phyloP scores from a whole-genome alignment of 2,329 filamentous ascomycete species.

The Sporothrix brasiliensis region DNA sequence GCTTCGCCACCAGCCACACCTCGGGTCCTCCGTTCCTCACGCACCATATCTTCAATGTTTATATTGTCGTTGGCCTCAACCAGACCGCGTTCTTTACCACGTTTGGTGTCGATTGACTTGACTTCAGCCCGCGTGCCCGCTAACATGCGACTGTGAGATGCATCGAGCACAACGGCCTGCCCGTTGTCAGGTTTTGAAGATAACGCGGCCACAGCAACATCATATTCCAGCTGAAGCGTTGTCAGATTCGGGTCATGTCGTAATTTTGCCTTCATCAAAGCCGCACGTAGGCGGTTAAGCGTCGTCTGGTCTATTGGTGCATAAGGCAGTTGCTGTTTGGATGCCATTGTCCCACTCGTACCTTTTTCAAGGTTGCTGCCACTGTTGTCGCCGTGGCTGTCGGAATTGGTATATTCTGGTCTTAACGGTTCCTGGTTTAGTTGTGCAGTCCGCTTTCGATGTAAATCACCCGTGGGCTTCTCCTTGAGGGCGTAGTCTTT shows the following conservation, averaged over 20 bases:
- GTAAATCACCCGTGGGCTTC: constrained; percentile 85
- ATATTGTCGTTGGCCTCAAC: constrained; percentile 95
- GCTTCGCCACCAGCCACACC: constrained; percentile 79
- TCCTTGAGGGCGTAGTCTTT: constrained; percentile 81
- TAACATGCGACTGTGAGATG: constrained; percentile 88
- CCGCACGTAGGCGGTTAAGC: constrained; percentile 86
- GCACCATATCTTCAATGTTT: constrained; percentile 94
- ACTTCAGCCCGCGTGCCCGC: constrained; percentile 75
- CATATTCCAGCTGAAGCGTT: constrained; percentile 81
- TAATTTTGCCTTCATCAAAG: constrained; percentile 94
- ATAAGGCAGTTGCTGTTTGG: constrained; percentile 36
- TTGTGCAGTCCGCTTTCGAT: constrained; percentile 63
- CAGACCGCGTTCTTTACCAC: constrained; percentile 79
- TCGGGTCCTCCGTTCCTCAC: constrained; percentile 85
- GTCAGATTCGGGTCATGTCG: constrained; percentile 73
- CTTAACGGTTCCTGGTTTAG: neutral
- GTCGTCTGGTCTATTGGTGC: constrained; percentile 72
- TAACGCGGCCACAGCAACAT: constrained; percentile 68
- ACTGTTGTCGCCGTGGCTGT: neutral
- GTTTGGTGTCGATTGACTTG: constrained; percentile 74
- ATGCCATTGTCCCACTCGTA: constrained; percentile 21
- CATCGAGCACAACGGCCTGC: constrained; percentile 76
- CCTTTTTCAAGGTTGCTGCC: constrained; percentile 42
- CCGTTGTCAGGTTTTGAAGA: constrained; percentile 45
- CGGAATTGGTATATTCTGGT: neutral